Base-by-base conservation (phyloP, 129 eudicot genomes). In the Escallonia rubra region DNA sequence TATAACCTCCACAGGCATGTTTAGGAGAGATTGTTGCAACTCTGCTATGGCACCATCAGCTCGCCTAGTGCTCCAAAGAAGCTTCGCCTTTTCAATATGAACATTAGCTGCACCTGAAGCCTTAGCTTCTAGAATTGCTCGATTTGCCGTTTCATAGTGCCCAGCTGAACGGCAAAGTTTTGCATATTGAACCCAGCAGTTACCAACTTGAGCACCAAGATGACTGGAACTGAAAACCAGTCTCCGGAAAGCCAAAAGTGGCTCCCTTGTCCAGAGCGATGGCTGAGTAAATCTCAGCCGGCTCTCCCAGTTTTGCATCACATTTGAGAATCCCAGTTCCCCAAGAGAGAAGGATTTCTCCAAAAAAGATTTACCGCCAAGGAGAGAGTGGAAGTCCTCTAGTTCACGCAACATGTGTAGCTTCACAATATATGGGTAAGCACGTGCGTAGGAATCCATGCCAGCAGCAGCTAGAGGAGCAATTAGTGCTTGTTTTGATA, bases 401-500 rank as follows among this genome's bases (percentile, higher is more conserved):
- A 94, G 80, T 69, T 94, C 99, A 42, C 84, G 89, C 67, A 94
- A 81, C 77, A 94, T 72, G 56, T 94, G 99, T 75, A 94, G 99
- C 88, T 89, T 94, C 61, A 94, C 93, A 40, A 89, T 81, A 76
- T 80, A 89, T 34, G 99, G 99, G 72, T 94, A 94, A n/a, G 99
- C 99, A 42, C 99, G 88, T 66, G 90, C 82, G 69, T 89, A 94
- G 43, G 99, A 94, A 80, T 94, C 99, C 99, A 94, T 94, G 73
- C 99, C 99, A 47, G 99, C 99, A 72, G 99, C 99, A 87, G 99
- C 99, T 60, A 94, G 69, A 43, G 99, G 97, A 80, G 95, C 99
- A 63, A 94, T 89, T 47, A 94, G 80, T 74, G 99, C 87, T 79
- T 94, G 96, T 72, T 89, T 94, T 23, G 99, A 94, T 65, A 81